Percentiles rank a stretch among this genome's conserved stretches.
These are phyloP conservation scores for Ilex paraguariensis DNA, from an alignment of 305 asterid species.

Conservation along the genomic window DNA sequence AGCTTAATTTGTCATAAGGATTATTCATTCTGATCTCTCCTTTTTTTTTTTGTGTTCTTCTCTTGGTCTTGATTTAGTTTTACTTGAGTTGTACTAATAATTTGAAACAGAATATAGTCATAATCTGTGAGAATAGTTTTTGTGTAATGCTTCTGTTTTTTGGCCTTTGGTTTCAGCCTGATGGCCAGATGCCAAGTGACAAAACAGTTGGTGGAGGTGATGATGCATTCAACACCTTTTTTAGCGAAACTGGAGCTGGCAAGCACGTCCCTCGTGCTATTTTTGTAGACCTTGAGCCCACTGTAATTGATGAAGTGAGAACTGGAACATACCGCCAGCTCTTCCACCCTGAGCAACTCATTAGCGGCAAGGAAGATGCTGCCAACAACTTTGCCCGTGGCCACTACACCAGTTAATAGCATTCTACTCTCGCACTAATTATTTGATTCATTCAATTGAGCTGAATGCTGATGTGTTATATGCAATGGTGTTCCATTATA, in stretches of 20 bases:
- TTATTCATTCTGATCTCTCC: too few relatives aligned
- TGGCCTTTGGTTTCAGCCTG: constrained; percentile 10
- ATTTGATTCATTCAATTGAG: neutral
- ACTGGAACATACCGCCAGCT: constrained; percentile 23
- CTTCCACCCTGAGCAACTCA: constrained; percentile 28
- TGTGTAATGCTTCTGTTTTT: neutral
- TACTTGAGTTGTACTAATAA: too few relatives aligned
- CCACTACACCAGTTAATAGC: constrained; percentile 20
- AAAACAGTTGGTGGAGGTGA: constrained; percentile 24
- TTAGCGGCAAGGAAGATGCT: constrained; percentile 29
- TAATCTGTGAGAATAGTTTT: too few relatives aligned
- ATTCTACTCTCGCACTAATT: neutral
- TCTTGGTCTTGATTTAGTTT: too few relatives aligned
- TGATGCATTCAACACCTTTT: constrained; percentile 30
- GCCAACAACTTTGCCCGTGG: constrained; percentile 33
- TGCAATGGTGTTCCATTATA: neutral
- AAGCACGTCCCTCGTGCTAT: constrained; percentile 28
- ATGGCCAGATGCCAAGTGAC: constrained; percentile 28
- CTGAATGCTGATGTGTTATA: constrained; percentile 3
- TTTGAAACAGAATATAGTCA: too few relatives aligned
- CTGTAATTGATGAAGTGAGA: constrained; percentile 26
- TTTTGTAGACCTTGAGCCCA: constrained; percentile 27
- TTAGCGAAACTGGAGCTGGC: constrained; percentile 26
- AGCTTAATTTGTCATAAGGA: too few relatives aligned
- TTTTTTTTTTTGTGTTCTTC: too few relatives aligned